These are phyloP conservation scores for Ophiostoma quercus DNA, from an alignment of 2,329 filamentous ascomycete species.

Conservation along the genomic window DNA sequence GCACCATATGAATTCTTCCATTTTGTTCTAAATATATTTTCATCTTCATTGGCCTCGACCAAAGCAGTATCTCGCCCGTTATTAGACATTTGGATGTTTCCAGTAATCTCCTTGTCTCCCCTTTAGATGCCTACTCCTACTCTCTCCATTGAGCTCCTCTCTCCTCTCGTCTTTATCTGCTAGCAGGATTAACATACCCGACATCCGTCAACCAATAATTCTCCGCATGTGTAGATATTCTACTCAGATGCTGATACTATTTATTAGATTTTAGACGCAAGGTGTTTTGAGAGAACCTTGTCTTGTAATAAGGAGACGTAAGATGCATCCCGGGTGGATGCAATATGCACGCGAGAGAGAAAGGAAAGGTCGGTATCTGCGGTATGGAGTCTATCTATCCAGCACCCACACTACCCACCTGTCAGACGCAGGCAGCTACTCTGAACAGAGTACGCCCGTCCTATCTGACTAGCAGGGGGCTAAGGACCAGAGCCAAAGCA, in stretches of 20 bases:
- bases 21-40: not conserved
- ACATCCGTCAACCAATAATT: slow-evolving; percentile 1
- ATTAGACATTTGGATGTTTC: not conserved
- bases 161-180: not conserved
- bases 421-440: not conserved
- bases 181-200: not conserved
- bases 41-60: not conserved
- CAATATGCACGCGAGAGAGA: slow-evolving; percentile 13
- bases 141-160: not conserved
- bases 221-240: slow-evolving; percentile 13
- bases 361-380: slow-evolving; percentile 1
- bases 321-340: slow-evolving; percentile 7
- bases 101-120: not conserved
- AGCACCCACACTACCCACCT: not conserved
- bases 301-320: not conserved
- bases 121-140: not conserved
- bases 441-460: not conserved
- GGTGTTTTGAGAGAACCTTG: not conserved
- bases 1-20: not conserved
- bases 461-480: not conserved
- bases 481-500: not conserved
- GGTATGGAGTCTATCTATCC: not conserved
- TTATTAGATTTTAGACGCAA: not conserved
- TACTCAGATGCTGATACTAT: not conserved
- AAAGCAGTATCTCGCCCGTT: slow-evolving; percentile 7